Evolutionary conservation across 2,329 filamentous ascomycete species (phyloP), one percentile per base, ranked within the genome.

Genomic region (Cercospora janseana): DNA sequence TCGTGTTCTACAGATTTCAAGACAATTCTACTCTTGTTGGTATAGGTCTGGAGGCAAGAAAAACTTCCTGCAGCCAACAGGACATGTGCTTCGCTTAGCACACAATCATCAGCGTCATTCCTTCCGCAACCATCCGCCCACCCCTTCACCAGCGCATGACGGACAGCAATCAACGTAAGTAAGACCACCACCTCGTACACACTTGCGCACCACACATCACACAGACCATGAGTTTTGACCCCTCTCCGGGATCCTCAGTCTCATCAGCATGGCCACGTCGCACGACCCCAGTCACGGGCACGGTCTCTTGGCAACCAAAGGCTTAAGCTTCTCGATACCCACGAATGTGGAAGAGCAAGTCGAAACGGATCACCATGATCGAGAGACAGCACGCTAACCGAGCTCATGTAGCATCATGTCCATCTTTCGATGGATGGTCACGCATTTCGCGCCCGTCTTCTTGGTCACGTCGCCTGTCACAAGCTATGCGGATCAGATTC

Each of bases 401-500:
- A n/a, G 27, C 18, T 10, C 46, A 24, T n/a, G 13, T 52, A 65
- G 60, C 43, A 55, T 52, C 41, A 67, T 68, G 65, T 60, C 59
- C 26, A 46, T 68, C 43, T 43, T 69, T 18, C 58, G 59, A 54
- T 69, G 62, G 66, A 49, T 59, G 2, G 58, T 70, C 46, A 66
- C 62, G 44, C 63, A 66, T 45, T 60, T 70, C 32, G 67, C 68
- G 42, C 68, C 68, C 6, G 32, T 69, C 28, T 70, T 70, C 66
- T 75, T 85, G 55, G 72, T 83, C 45, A 76, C 79, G 6, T 83
- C 81, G 6, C 82, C 82, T 6, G 69, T 85, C 52, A 84, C 81
- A 42, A 82, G 79, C 59, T 85, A 85, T 70, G 76, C 79, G 54
- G 82, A 85, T 66, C 82, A 85, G 64, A 85, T 85, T 63, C 75